Evolutionary conservation across 805 yeast genomes (phyloP), one percentile per base, ranked within the genome.

Genomic region (Maudiozyma pseudohumilis): DNA sequence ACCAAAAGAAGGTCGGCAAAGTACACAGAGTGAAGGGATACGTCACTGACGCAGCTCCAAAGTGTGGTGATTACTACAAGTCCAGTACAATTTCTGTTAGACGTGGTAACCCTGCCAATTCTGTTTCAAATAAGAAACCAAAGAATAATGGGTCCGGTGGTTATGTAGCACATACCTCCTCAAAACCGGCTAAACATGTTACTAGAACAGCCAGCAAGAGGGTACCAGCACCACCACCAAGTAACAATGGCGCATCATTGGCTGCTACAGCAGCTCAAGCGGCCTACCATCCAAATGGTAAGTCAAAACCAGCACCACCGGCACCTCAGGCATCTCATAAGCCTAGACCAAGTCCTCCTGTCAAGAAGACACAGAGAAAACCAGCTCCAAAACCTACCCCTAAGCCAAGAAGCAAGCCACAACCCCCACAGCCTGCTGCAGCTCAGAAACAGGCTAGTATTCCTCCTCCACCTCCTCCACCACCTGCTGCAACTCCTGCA

Each of bases 1-100:
- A 92, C 61, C 84, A 80, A 62, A 92, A 89, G 70, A 92, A 92
- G 58, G 86, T 96, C 1, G 94, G 94, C 2, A 79, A 75, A 57
- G 53, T 68, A 19, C 92, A 87, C 43, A 58, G 71, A 7, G 81
- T 92, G 47, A 87, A 83, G 58, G 75, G 81, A 52, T 74, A 70
- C 36, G 58, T 70, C 29, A 80, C 80, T 33, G 69, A 67, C 10
- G 55, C 74, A n/a, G 79, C 81, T 21, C 94, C 94, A 9, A 51
- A 49, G 9, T 56, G 72, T 45, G 69, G 82, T 30, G 97, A 92
- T 57, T 42, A 64, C 9, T 92, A 92, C 66, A 92, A 92, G 64
- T 85, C 96, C 3, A 83, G 94, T 44, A 75, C 84, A 0, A 88
- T 92, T 19, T 77, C 75, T 29, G 95, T 86, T 13, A 74, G 77